Base-by-base conservation (phyloP, 345 rosid species). In the Populus simonii region DNA sequence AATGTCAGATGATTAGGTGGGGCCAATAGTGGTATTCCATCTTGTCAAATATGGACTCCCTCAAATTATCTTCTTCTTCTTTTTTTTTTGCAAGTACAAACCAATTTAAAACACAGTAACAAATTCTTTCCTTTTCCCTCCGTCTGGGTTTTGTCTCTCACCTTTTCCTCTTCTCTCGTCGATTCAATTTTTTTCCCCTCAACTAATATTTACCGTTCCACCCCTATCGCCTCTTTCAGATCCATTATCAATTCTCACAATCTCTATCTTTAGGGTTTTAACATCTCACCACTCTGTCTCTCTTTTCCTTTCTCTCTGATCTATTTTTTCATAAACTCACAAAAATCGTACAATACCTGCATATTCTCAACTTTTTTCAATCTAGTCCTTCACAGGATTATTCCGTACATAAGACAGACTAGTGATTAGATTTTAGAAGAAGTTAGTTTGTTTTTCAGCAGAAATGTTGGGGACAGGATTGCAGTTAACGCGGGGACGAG, bases 381-480 rank as follows among this genome's bases (percentile, higher is more conserved):
- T 72, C 66, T 20, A 10, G 65, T 23, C 29, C 43, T 72, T 57
- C 23, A 4, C 18, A 45, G 62, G 23, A 12, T 45, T 41, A 27
- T 41, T 62, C 15, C 68, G 35, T 33, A 38, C 59, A 53, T 18
- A 53, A 49, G 23, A 53, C 4, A 17, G 59, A n/a, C 7, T 6
- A 53, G 59, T 53, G 20, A 18, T 53, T 53, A 63, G 18, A 63
- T 63, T 29, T 63, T 63, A 15, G 67, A 11, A 25, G 35, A 4
- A 25, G 67, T 63, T 63, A 0, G 27, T 25, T 63, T 63, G 67
- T 1, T 25, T 7, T 27, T 63, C 6, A 6, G 68, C 68, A 57
- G 76, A 80, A 31, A 91, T 91, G 93, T 80, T 85, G 36, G 87
- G 92, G 18, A 29, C 87, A 6, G 92, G 90, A 69, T 78, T 88